Conservation (phyloP, 2,329 filamentous ascomycete genomes). For the Hymenotorrendiella dingleyae region DNA sequence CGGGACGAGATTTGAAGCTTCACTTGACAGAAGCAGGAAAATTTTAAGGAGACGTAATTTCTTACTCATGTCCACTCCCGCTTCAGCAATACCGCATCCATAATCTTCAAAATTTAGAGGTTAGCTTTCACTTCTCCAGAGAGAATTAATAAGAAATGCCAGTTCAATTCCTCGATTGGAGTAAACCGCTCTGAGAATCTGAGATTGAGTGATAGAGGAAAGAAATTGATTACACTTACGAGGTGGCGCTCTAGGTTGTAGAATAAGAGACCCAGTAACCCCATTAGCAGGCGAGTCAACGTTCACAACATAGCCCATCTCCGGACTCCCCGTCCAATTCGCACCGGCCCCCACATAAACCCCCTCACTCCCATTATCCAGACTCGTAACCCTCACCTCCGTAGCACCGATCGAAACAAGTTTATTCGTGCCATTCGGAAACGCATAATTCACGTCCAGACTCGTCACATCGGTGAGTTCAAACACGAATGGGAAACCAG, state of each 20-base stretch:
- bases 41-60: no score
- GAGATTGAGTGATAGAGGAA: no score
- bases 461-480: background rate
- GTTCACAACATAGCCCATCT: constrained; percentile 8
- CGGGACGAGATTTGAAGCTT: no score
- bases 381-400: constrained; percentile 11
- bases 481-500: constrained; percentile 33
- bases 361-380: constrained; percentile 12
- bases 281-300: constrained; percentile 13
- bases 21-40: no score
- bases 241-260: constrained; percentile 13
- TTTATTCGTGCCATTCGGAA: constrained; percentile 11
- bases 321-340: constrained; percentile 10
- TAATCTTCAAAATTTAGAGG: no score
- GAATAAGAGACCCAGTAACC: constrained; percentile 11
- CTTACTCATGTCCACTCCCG: constrained; percentile 19
- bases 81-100: constrained; percentile 20
- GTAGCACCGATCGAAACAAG: constrained; percentile 4
- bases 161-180: no score
- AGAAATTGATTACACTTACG: no score
- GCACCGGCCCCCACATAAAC: constrained; percentile 8
- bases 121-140: no score
- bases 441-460: constrained; percentile 10
- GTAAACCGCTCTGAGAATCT: no score
- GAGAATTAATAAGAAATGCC: no score